phyloP scores from a whole-genome alignment of 169 alveolate species.

The Theileria sp. region DNA sequence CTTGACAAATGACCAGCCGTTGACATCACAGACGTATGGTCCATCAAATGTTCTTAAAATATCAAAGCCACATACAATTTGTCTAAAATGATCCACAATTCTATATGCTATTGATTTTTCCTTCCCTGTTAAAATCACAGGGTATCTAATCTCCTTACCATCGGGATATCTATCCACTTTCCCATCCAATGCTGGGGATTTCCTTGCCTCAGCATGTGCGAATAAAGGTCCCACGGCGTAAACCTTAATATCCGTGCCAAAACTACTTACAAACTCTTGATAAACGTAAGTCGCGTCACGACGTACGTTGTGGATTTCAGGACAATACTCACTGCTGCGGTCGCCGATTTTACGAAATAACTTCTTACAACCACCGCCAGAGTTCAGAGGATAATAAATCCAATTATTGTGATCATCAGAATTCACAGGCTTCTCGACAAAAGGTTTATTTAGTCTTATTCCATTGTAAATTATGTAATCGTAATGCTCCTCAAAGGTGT shows the following conservation, averaged over 20 bases:
- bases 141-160: slow-evolving; percentile 95
- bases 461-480: slow-evolving; percentile 89
- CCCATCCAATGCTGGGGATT: slow-evolving; percentile 94
- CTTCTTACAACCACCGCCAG: slow-evolving; percentile 93
- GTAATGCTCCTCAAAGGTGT: slow-evolving; percentile 84
- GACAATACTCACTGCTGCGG: slow-evolving; percentile 81
- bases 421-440: slow-evolving; percentile 94
- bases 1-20: slow-evolving; percentile 97
- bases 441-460: slow-evolving; percentile 90
- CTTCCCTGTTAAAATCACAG: slow-evolving; percentile 90
- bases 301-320: slow-evolving; percentile 83
- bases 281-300: slow-evolving; percentile 89
- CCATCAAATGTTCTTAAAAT: slow-evolving; percentile 87
- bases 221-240: slow-evolving; percentile 95
- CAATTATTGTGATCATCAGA: slow-evolving; percentile 97
- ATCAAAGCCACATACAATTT: slow-evolving; percentile 92
- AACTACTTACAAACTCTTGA: slow-evolving; percentile 92
- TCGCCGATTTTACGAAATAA: slow-evolving; percentile 85
- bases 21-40: slow-evolving; percentile 96
- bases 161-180: slow-evolving; percentile 82
- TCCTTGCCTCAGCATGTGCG: slow-evolving; percentile 98
- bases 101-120: slow-evolving; percentile 92
- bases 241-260: slow-evolving; percentile 97
- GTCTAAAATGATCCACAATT: slow-evolving; percentile 90
- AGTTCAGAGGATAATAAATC: slow-evolving; percentile 90